Evolutionary conservation across 106 monocot genomes (phyloP).

Genomic region (Triglochin maritima): DNA sequence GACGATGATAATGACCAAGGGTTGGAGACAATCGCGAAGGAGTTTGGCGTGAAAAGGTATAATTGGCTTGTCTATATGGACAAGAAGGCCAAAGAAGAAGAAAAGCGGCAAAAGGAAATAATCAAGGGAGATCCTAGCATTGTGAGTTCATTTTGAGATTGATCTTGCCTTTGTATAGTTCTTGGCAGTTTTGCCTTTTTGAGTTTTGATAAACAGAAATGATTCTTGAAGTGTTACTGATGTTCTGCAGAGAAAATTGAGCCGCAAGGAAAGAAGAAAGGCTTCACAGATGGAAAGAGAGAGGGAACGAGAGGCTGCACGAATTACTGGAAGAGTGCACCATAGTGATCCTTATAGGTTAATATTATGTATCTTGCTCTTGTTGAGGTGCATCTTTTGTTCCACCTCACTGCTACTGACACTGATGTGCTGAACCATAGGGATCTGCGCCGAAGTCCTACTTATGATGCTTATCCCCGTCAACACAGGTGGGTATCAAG

Average conservation of each 20-base stretch:
- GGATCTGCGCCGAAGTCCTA: slow-evolving; percentile 79
- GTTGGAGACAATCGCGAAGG: slow-evolving; percentile 86
- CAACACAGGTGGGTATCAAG: slow-evolving; percentile 34
- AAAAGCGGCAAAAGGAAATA: slow-evolving; percentile 90
- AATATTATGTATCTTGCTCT: neutral
- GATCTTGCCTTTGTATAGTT: neutral
- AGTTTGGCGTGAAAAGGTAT: slow-evolving; percentile 95
- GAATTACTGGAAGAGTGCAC: slow-evolving; percentile 44
- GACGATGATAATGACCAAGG: slow-evolving; percentile 92
- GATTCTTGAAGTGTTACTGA: neutral
- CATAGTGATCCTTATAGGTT: slow-evolving; percentile 91
- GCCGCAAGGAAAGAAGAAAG: slow-evolving; percentile 98
- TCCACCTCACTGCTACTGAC: neutral
- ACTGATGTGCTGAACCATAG: slow-evolving; percentile 18
- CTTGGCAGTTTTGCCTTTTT: neutral
- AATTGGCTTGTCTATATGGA: slow-evolving; percentile 99
- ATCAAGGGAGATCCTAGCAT: slow-evolving; percentile 88
- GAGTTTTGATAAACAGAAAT: slow-evolving; percentile 1
- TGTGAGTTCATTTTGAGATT: slow-evolving; percentile 41
- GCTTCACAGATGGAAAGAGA: slow-evolving; percentile 95
- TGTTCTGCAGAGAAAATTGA: slow-evolving; percentile 66
- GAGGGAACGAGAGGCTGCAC: slow-evolving; percentile 69
- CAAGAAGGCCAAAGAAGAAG: slow-evolving; percentile 93
- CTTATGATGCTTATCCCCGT: slow-evolving; percentile 90
- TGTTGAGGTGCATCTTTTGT: neutral